These are phyloP conservation scores for Aechmea fasciata DNA, from an alignment of 176 grass and related monocot species.

Conservation along the genomic window DNA sequence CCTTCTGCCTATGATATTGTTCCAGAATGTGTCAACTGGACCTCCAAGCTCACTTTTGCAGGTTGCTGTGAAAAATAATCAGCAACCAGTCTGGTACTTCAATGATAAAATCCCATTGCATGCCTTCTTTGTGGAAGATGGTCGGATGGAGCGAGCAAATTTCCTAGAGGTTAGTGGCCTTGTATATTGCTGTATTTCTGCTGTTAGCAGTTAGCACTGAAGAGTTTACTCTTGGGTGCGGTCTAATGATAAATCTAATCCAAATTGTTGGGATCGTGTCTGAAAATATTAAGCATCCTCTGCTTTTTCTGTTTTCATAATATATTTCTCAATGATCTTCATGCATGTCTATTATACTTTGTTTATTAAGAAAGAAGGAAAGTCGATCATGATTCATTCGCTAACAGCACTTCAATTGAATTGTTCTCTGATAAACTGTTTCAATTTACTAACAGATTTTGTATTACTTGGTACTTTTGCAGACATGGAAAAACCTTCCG, in stretches of 20 bases:
- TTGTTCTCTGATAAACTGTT: no score
- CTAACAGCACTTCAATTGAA: no score
- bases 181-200: neutral
- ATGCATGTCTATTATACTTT: no score
- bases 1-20: constrained; percentile 73
- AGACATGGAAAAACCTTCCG: constrained; percentile 94
- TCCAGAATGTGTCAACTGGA: constrained; percentile 72
- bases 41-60: constrained; percentile 65
- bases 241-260: neutral
- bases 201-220: no score
- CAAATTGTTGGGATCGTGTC: no score
- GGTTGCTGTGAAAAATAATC: constrained; percentile 94
- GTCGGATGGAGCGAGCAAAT: constrained; percentile 72
- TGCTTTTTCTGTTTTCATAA: no score
- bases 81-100: constrained; percentile 98
- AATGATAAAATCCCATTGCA: constrained; percentile 70
- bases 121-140: constrained; percentile 88
- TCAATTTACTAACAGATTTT: neutral
- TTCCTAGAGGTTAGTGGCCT: constrained; percentile 70
- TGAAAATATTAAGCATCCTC: no score
- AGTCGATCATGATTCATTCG: no score
- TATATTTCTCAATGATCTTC: no score
- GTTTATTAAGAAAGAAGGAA: no score
- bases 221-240: neutral
- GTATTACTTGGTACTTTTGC: constrained; percentile 1